Conservation (phyloP, 1,284 basidiomycete genomes). For the Neonothopanus nambi region DNA sequence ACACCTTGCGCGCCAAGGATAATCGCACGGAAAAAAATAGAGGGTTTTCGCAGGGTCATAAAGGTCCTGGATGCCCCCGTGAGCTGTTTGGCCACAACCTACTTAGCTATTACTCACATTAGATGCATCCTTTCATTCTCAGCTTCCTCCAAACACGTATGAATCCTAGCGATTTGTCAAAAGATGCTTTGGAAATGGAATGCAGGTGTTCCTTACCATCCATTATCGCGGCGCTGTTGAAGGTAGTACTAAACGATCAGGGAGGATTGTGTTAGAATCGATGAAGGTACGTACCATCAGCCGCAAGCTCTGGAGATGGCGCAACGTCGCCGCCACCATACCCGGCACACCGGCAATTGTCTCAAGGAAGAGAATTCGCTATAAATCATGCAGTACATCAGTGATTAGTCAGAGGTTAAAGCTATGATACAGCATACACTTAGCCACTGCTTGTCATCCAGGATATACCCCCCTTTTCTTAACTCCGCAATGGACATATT, state of each 20-base stretch:
- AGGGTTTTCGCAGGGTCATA: conserved; percentile 82
- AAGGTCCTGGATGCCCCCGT: conserved; percentile 64
- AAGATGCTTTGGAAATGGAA: background rate
- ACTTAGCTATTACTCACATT: conserved; percentile 50
- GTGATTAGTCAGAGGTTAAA: background rate
- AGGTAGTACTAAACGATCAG: conserved; percentile 11
- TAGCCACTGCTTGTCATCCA: conserved; percentile 80
- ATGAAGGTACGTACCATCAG: conserved; percentile 58
- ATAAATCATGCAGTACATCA: conserved; percentile 7
- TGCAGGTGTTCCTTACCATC: conserved; percentile 55
- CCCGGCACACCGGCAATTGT: conserved; percentile 92
- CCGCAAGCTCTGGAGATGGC: conserved; percentile 82
- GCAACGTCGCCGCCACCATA: conserved; percentile 88
- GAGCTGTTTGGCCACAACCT: background rate
- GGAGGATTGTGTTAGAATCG: conserved; percentile 5
- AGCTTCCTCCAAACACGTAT: conserved; percentile 87
- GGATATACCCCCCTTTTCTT: conserved; percentile 68
- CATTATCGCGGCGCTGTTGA: conserved; percentile 78
- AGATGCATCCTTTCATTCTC: conserved; percentile 97
- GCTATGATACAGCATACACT: conserved; percentile 37
- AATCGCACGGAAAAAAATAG: conserved; percentile 75
- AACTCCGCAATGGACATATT: conserved; percentile 72
- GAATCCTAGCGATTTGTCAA: conserved; percentile 54
- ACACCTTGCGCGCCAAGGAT: conserved; percentile 88
- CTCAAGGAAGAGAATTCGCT: conserved; percentile 88